Evolutionary conservation across 495 filamentous ascomycete species (phyloP), one percentile per base, ranked within the genome.

Genomic region (Parathielavia hyrcaniae): DNA sequence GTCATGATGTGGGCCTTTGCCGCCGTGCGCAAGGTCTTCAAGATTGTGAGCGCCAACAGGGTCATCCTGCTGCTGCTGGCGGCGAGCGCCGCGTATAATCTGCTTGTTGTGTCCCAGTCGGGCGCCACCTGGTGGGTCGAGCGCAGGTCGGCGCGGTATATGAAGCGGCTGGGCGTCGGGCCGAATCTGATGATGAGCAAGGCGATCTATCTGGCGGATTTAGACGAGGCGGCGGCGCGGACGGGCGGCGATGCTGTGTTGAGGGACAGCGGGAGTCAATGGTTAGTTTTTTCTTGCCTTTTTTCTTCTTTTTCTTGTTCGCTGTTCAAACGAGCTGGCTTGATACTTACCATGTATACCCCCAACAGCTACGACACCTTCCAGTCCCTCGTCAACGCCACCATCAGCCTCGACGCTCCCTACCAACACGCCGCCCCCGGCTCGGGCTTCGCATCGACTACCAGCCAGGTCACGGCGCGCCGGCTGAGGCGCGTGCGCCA

Each of bases 81-180:
- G 2, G 56, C 86, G 14, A 95, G 89, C 64, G 69, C 83, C 13
- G 53, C 87, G 23, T 75, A 83, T 32, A 97, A 97, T 63, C 65
- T 83, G 22, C 78, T 88, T 47, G 83, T 90, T 55, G 81, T 88
- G 2, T 84, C 84, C 2, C 79, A 83, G 59, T 79, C 84, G 58
- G 77, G 78, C 17, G 83, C 81, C 59, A 75, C 80, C 8, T 97
- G 90, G 90, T 97, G 88, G 88, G 79, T 80, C 40, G 93, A 97
- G 72, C 80, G 89, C 44, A 85, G 82, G 50, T 90, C 91, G 12
- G 80, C 75, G 2, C 83, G 77, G 44, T 95, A 90, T 71, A 89
- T 98, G 87, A 71, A 75, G 30, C 75, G 84, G 16, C 72, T 97
- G 16, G 91, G 93, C 10, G 84, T 97, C 9, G 79, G 80, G 16